Conservation (phyloP, 371 early-diverging fungal genomes). For the Mucor sp. region DNA sequence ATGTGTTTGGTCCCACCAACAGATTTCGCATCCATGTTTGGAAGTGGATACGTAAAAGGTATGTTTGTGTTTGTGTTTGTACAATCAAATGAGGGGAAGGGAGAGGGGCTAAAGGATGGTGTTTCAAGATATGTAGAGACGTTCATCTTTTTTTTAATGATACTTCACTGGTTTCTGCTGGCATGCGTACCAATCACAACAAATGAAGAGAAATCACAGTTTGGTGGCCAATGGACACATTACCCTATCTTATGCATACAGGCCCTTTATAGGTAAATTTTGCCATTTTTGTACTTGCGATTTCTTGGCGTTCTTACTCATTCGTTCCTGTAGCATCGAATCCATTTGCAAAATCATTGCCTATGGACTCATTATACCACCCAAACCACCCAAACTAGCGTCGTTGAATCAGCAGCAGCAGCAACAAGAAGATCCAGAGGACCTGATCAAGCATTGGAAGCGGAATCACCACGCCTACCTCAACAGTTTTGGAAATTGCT, state of each 20-base stretch:
- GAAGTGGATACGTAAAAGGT: constrained; percentile 47
- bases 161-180: constrained; percentile 59
- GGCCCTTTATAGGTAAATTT: constrained; percentile 50
- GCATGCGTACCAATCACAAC: constrained; percentile 50
- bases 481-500: constrained; percentile 47
- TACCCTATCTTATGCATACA: constrained; percentile 52
- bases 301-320: no score
- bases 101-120: not conserved
- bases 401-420: not conserved
- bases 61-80: not conserved
- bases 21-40: constrained; percentile 32
- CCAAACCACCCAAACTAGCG: not conserved
- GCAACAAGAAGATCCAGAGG: not conserved
- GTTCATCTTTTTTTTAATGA: constrained; percentile 45
- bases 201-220: constrained; percentile 44
- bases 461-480: constrained; percentile 40
- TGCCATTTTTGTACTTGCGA: not conserved
- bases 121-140: constrained; percentile 43
- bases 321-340: constrained; percentile 18
- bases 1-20: constrained; percentile 29
- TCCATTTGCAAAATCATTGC: constrained; percentile 39
- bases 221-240: constrained; percentile 57
- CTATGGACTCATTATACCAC: constrained; percentile 52
- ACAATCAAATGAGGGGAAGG: not conserved
- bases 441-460: not conserved